These are phyloP conservation scores for Tilletiopsis washingtonensis DNA, from an alignment of 1,284 basidiomycete genomes.

Conservation along the genomic window DNA sequence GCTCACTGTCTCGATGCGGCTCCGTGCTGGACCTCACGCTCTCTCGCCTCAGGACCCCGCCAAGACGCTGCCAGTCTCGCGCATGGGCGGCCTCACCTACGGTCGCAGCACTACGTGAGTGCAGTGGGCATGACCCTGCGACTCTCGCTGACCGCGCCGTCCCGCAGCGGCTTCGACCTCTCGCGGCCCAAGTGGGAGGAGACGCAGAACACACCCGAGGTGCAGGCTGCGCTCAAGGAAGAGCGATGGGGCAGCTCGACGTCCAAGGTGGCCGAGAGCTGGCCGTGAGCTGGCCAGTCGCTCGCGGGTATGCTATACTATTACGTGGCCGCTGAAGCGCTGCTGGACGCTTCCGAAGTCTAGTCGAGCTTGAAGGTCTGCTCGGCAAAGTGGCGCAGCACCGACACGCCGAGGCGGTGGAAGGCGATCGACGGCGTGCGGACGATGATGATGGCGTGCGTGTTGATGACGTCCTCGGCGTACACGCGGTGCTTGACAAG, in stretches of 20 bases:
- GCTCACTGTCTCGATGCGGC: too few relatives aligned
- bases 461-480: conserved; percentile 22
- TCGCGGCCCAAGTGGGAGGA: conserved; percentile 22
- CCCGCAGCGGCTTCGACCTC: conserved; percentile 28
- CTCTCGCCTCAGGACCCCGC: conserved; percentile 9
- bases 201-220: conserved; percentile 16
- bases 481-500: conserved; percentile 23
- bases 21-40: not conserved
- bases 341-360: too few relatives aligned
- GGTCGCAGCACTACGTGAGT: conserved; percentile 14
- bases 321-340: too few relatives aligned
- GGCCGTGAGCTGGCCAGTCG: too few relatives aligned
- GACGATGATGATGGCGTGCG: conserved; percentile 31
- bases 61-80: conserved; percentile 23
- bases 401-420: conserved; percentile 5
- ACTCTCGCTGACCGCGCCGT: not conserved
- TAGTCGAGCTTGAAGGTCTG: conserved; percentile 5
- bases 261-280: too few relatives aligned
- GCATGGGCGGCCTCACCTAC: conserved; percentile 30
- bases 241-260: too few relatives aligned
- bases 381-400: conserved; percentile 10
- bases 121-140: not conserved
- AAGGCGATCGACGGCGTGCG: conserved; percentile 10
- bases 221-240: conserved; percentile 17
- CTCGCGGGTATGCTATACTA: too few relatives aligned